phyloP scores from a whole-genome alignment of 805 yeast genomes.

The Candida tammaniensis region DNA sequence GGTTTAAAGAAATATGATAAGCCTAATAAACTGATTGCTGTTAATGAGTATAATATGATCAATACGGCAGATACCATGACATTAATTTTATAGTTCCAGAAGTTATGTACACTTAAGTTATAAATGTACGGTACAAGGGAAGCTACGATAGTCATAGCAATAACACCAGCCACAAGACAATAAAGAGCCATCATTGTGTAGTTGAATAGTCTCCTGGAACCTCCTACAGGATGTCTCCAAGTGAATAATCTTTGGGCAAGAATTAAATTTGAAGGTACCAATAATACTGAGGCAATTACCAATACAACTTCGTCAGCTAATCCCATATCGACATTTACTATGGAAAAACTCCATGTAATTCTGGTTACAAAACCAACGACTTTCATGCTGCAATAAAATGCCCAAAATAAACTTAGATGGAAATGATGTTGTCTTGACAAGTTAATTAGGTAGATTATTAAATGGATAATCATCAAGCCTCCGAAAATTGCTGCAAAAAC shows the following conservation, averaged over 20 bases:
- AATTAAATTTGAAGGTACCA: constrained; percentile 58
- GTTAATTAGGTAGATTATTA: constrained; percentile 47
- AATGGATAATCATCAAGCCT: constrained; percentile 44
- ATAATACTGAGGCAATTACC: constrained; percentile 52
- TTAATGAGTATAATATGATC: constrained; percentile 45
- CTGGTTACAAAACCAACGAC: constrained; percentile 58
- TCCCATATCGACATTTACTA: constrained; percentile 45
- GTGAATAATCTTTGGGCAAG: constrained; percentile 72
- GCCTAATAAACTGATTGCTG: constrained; percentile 47
- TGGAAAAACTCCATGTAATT: constrained; percentile 52
- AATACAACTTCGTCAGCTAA: constrained; percentile 55
- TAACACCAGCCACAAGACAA: constrained; percentile 51
- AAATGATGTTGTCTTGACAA: constrained; percentile 56
- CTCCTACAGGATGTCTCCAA: constrained; percentile 74
- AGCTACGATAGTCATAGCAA: constrained; percentile 65
- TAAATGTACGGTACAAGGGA: constrained; percentile 59
- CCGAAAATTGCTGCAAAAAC: constrained; percentile 53
- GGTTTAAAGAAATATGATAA: constrained; percentile 56
- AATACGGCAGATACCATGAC: constrained; percentile 42
- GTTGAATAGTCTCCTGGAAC: constrained; percentile 52
- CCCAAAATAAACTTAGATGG: constrained; percentile 42
- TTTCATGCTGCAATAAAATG: constrained; percentile 48
- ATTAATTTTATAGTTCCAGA: constrained; percentile 51
- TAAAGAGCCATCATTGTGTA: constrained; percentile 48
- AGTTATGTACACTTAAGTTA: constrained; percentile 44